Base-by-base conservation (phyloP, 1,139 yeast genomes). In the Arxiozyma bovina region DNA sequence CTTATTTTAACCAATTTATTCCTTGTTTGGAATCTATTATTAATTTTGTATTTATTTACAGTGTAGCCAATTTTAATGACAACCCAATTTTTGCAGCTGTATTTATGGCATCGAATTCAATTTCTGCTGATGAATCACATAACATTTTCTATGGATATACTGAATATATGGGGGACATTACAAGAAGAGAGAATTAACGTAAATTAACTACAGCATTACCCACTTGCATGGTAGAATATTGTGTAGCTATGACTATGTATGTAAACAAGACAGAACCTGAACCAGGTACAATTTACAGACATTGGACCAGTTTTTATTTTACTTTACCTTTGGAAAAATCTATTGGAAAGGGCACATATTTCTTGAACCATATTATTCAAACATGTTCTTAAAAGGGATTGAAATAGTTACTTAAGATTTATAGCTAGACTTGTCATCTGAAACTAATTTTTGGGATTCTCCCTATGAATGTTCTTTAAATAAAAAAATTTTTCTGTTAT, bases 171-270 rank as follows among this genome's bases (percentile, higher is more conserved):
- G 64, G 77, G 45, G 73, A 77, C 23, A 69, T 82, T 8, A 84
- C 84, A 2, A 70, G 72, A 42, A 70, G 65, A 38, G 73, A 75
- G 12, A 85, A 83, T 64, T 84, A 81, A 76, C 66, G 82, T 38
- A 85, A 83, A n/a, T 77, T 84, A 52, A 80, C 80, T 58, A 77
- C 82, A 8, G 88, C 93, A 0, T 68, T 86, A 51, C 78, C 89
- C 4, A 94, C 95, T 0, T 87, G 95, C 66, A 70, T 85, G 50
- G 78, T 83, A 62, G 95, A 94, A 0, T 85, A 84, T 66, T 77
- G 77, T 42, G 78, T 79, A 55, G 80, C 77, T 11, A 57, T 66
- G n/a, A n/a, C 40, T 38, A 22, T 4, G 12, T 54, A 9, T 60
- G 62, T 41, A 55, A 60, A 45, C 50, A 59, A 30, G 53, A 57